Conservation (phyloP, 2,329 filamentous ascomycete genomes). For the Fusarium pseudoanthophilum region DNA sequence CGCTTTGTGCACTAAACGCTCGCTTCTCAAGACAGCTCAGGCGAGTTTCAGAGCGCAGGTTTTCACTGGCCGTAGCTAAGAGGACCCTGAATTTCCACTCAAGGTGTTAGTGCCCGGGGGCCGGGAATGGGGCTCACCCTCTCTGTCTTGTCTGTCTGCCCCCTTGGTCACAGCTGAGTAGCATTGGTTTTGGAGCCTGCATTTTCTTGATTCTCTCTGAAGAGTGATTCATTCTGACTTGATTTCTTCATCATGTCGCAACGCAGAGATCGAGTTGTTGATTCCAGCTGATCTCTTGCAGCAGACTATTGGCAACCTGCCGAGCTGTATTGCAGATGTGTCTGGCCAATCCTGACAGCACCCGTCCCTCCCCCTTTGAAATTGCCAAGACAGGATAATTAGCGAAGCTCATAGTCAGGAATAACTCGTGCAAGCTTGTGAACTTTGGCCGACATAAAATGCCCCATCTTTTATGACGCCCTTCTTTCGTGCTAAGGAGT, state of each 20-base stretch:
- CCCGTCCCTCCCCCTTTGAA: conserved; percentile 33
- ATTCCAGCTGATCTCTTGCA: conserved; percentile 10
- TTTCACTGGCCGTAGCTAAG: neutral
- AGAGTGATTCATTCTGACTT: conserved; percentile 4
- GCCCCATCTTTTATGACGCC: conserved; percentile 28
- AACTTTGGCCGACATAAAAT: neutral
- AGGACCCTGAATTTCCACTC: conserved; percentile 20
- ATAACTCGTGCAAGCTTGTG: conserved; percentile 9
- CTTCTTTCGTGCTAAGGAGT: neutral
- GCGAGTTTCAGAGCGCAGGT: conserved; percentile 30
- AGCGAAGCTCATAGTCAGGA: neutral
- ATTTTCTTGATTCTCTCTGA: neutral
- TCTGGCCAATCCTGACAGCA: conserved; percentile 33
- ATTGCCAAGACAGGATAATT: conserved; percentile 11
- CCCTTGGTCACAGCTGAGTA: conserved; percentile 8
- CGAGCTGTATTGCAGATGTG: conserved; percentile 9
- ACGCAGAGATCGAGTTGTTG: neutral
- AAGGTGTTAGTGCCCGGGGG: neutral
- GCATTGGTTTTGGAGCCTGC: conserved; percentile 1
- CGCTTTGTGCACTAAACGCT: neutral
- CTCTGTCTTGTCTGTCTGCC: neutral
- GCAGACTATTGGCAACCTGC: conserved; percentile 19
- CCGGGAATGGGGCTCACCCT: neutral
- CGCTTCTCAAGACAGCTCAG: conserved; percentile 16
- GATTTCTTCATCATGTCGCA: neutral